These are phyloP conservation scores for Didymella pomorum DNA, from an alignment of 2,329 filamentous ascomycete species.

Conservation along the genomic window DNA sequence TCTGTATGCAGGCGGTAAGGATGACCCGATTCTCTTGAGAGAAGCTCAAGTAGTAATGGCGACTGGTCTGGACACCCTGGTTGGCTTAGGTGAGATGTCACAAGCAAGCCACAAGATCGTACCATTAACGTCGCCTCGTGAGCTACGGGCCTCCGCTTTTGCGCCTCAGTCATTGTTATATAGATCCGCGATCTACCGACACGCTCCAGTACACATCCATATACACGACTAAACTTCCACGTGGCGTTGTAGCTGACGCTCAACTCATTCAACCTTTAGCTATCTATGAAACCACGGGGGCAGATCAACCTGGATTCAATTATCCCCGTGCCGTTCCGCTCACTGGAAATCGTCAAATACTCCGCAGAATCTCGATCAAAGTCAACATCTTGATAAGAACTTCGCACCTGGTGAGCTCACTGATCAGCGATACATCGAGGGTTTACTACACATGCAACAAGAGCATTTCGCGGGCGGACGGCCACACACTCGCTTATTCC, in stretches of 20 bases:
- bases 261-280: not conserved
- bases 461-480: not conserved
- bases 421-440: too few relatives aligned
- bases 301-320: too few relatives aligned
- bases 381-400: not conserved
- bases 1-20: not conserved
- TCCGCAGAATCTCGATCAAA: not conserved
- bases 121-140: constrained; percentile 1
- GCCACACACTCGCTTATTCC: too few relatives aligned
- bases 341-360: not conserved
- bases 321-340: not conserved
- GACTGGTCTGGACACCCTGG: not conserved
- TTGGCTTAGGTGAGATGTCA: constrained; percentile 17
- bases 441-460: not conserved
- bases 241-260: not conserved
- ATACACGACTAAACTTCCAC: constrained; percentile 6
- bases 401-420: not conserved
- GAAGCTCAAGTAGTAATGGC: not conserved
- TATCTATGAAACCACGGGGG: not conserved
- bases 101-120: constrained; percentile 14
- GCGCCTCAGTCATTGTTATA: not conserved
- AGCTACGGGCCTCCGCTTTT: not conserved
- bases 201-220: not conserved
- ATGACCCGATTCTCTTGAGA: not conserved
- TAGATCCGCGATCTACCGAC: constrained; percentile 1